Evolutionary conservation across 768 basidiomycete genomes (phyloP).

Genomic region (Mycena olivaceomarginata): DNA sequence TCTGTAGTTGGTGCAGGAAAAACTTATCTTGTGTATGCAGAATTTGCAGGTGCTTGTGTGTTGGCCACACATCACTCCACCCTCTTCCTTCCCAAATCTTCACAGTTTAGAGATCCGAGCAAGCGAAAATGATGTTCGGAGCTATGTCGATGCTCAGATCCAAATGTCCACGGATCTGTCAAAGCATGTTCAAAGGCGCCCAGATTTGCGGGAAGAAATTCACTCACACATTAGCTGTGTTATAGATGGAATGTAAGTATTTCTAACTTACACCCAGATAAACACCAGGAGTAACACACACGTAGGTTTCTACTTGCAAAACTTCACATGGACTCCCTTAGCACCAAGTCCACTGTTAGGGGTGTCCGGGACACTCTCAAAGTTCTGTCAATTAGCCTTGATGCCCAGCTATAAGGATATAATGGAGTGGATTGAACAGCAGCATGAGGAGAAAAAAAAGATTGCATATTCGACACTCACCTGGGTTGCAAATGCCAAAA

Average conservation of each 20-base stretch:
- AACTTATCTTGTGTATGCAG: too few relatives aligned
- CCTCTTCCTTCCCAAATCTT: neutral
- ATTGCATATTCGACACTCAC: neutral
- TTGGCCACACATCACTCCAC: neutral
- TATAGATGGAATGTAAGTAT: slow-evolving; percentile 1
- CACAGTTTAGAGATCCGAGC: neutral
- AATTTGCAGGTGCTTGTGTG: too few relatives aligned
- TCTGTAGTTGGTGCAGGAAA: too few relatives aligned
- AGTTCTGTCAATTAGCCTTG: neutral
- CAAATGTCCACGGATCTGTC: neutral
- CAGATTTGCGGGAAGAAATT: neutral
- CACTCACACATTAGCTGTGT: neutral
- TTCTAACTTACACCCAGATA: neutral
- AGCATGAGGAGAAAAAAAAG: neutral
- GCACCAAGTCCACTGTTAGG: neutral
- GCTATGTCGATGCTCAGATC: neutral
- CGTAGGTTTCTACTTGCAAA: neutral
- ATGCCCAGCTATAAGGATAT: neutral
- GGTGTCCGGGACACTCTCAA: neutral
- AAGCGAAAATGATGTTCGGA: neutral
- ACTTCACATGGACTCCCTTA: neutral
- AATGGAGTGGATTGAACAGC: neutral
- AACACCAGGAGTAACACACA: neutral
- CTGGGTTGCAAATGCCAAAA: too few relatives aligned
- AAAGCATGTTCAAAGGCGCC: neutral